Evolutionary conservation across 768 basidiomycete species (phyloP).

Genomic region (Lactifluus hygrophoroides): DNA sequence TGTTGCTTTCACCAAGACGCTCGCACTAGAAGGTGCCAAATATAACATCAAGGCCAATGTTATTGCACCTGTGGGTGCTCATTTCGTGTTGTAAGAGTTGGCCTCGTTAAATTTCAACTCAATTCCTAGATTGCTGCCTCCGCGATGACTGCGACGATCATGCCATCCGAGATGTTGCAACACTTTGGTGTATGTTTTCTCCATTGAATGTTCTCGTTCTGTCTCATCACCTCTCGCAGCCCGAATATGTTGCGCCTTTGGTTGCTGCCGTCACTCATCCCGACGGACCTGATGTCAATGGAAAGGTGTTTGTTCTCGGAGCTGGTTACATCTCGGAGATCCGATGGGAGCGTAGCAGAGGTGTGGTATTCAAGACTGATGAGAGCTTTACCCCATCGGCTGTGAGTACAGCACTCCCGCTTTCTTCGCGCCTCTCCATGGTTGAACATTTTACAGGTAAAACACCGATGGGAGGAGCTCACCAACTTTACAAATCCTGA

Average conservation of each 20-base stretch:
- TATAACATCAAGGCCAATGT: conserved; percentile 79
- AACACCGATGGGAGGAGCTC: conserved; percentile 74
- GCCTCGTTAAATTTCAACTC: neutral
- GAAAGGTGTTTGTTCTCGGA: conserved; percentile 85
- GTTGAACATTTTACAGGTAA: conserved; percentile 42
- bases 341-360: conserved; percentile 87
- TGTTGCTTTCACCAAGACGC: conserved; percentile 84
- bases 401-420: conserved; percentile 31
- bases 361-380: conserved; percentile 85
- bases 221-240: conserved; percentile 35
- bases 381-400: conserved; percentile 89
- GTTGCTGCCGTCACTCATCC: conserved; percentile 84
- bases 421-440: neutral
- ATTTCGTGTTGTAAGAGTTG: neutral
- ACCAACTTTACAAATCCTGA: conserved; percentile 67
- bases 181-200: conserved; percentile 53
- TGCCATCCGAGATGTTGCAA: conserved; percentile 91
- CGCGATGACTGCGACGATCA: conserved; percentile 89
- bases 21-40: conserved; percentile 87
- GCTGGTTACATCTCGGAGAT: conserved; percentile 89
- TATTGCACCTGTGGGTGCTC: conserved; percentile 73
- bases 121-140: conserved; percentile 78
- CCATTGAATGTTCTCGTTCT: neutral
- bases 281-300: conserved; percentile 68
- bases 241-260: conserved; percentile 88